Evolutionary conservation across 1,284 basidiomycete genomes (phyloP), one percentile per base, ranked within the genome.

Genomic region (Trichosporon sp.): DNA sequence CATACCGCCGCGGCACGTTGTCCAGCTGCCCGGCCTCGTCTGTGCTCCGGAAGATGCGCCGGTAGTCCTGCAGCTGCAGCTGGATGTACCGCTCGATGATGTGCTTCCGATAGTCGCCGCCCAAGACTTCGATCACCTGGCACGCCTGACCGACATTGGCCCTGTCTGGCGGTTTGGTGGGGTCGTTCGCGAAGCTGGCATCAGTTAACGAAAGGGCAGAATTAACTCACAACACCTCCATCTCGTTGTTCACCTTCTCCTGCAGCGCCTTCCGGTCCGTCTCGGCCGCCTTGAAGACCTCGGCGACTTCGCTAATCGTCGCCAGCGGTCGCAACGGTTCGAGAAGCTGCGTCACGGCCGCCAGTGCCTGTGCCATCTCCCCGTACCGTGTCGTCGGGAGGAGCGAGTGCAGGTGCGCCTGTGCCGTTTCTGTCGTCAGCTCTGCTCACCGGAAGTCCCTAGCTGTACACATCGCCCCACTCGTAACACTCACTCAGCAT

Each of bases 1-100:
- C 93, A 75, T 95, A 99, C 44, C 97, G 88, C 18, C 96, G 87
- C 0, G 92, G 89, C 5, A 98, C 88, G 74, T 99, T 99, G 83
- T 99, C 97, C 58, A 99, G 86, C 80, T 98, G 94, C 0, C 96
- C 97, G 0, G 97, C 88, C 83, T 98, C 95, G 76, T 96, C 93
- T 1, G 89, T 90, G 2, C 90, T 87, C 70, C 92, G 89, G 84
- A 99, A 99, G 78, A 99, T 96, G 18, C 95, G 90, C 12, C 95
- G 90, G 79, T 99, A 99, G 81, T 99, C 97, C 77, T 94, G 92
- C 34, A 99, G 87, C 79, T 98, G 93, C 11, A 95, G 87, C 12
- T 90, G 89, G 56, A 93, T 90, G 78, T 98, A 98, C 70, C 94
- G 91, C 67, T 96, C 93, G 25, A 99, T 86, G 65, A 98, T 87